These are phyloP conservation scores for Lanmaoa pseudosensibilis DNA, from an alignment of 768 basidiomycete genomes.

Conservation along the genomic window DNA sequence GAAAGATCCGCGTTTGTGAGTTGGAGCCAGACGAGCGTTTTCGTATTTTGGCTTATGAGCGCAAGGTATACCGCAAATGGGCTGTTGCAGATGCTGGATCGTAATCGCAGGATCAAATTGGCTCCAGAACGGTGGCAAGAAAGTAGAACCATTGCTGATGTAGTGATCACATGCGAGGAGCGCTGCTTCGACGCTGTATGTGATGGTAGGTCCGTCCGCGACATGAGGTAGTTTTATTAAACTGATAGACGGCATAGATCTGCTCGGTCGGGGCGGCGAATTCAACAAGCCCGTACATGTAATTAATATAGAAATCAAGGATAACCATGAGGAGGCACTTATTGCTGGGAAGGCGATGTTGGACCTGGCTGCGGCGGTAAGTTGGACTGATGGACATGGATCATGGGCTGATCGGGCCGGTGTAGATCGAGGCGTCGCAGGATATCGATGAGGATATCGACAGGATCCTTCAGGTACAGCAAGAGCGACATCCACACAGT, in stretches of 20 bases:
- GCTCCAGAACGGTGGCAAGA: constrained; percentile 99
- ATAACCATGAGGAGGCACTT: constrained; percentile 97
- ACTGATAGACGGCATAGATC: constrained; percentile 50
- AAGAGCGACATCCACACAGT: constrained; percentile 89
- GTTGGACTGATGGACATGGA: constrained; percentile 30
- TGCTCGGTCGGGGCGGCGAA: constrained; percentile 85
- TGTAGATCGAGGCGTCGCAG: constrained; percentile 77
- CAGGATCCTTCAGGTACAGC: constrained; percentile 77
- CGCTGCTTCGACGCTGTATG: constrained; percentile 98
- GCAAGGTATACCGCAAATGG: constrained; percentile 90
- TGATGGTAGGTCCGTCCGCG: constrained; percentile 65
- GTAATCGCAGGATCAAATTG: constrained; percentile 86
- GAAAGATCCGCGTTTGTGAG: constrained; percentile 86
- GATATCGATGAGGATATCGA: constrained; percentile 94
- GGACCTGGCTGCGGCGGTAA: constrained; percentile 84
- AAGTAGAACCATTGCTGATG: constrained; percentile 81
- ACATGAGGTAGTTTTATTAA: constrained; percentile 9
- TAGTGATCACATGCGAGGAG: constrained; percentile 99
- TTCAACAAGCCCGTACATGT: constrained; percentile 92
- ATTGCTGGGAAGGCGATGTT: constrained; percentile 96
- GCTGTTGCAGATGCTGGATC: constrained; percentile 91
- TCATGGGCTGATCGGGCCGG: constrained; percentile 10
- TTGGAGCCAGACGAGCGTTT: constrained; percentile 11
- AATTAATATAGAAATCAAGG: constrained; percentile 98
- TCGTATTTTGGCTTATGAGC: constrained; percentile 14